Conservation (phyloP, 805 yeast genomes). For the Tetrapisispora taiwanensis region DNA sequence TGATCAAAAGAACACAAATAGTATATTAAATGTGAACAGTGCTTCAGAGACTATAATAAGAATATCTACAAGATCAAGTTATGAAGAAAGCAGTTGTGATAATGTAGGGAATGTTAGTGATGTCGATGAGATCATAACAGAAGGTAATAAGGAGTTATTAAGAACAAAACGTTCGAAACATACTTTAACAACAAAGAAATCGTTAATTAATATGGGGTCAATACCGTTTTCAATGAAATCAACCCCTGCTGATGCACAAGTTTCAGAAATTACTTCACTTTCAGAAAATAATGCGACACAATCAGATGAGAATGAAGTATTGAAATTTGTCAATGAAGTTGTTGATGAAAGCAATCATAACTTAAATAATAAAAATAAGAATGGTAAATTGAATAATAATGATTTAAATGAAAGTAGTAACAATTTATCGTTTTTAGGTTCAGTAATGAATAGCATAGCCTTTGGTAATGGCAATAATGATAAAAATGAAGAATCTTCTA, state of each 20-base stretch:
- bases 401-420: background rate
- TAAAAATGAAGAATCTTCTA: constrained; percentile 8
- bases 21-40: background rate
- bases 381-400: background rate
- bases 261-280: constrained; percentile 18
- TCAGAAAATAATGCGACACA: constrained; percentile 9
- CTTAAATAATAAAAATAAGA: background rate
- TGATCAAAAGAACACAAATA: background rate
- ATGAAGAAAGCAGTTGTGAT: background rate
- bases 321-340: constrained; percentile 14
- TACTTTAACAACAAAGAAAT: background rate
- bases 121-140: background rate
- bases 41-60: background rate
- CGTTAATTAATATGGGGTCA: background rate
- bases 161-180: background rate
- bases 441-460: constrained; percentile 14
- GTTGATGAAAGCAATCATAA: constrained; percentile 4
- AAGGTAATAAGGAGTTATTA: background rate
- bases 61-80: background rate
- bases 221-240: constrained; percentile 12
- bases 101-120: background rate
- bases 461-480: constrained; percentile 5
- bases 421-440: constrained; percentile 14
- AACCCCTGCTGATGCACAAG: constrained; percentile 23
- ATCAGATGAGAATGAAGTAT: constrained; percentile 9